Percentiles rank a stretch among this genome's conserved stretches.
phyloP scores from a whole-genome alignment of 2,329 filamentous ascomycete genomes.

The Xylariaceae sp. region DNA sequence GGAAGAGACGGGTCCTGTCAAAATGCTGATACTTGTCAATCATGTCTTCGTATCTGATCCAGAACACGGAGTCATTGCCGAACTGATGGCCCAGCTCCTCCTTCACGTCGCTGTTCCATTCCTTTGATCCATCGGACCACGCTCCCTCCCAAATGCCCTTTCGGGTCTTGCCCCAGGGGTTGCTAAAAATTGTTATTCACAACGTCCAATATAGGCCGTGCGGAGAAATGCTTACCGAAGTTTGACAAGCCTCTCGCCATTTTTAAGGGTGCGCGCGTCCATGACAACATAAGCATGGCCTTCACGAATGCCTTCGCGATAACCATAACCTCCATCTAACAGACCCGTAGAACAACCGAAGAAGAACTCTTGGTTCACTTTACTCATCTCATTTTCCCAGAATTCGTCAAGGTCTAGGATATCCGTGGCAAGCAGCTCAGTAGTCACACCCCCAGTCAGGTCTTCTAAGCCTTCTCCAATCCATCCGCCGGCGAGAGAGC shows the following conservation, averaged over 20 bases:
- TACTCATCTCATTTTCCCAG: constrained; percentile 77
- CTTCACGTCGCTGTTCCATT: constrained; percentile 59
- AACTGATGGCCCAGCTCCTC: constrained; percentile 58
- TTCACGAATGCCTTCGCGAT: constrained; percentile 57
- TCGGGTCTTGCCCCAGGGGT: constrained; percentile 58
- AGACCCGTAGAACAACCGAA: constrained; percentile 69
- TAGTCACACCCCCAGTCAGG: constrained; percentile 67
- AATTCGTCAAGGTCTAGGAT: constrained; percentile 78
- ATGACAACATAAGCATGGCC: constrained; percentile 61
- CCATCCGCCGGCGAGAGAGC: constrained; percentile 67
- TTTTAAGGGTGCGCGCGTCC: constrained; percentile 52
- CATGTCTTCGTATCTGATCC: constrained; percentile 62
- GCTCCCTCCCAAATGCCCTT: constrained; percentile 60
- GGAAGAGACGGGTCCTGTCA: constrained; percentile 61
- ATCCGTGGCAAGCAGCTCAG: constrained; percentile 65
- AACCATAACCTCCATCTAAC: constrained; percentile 60
- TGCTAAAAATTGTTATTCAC: constrained; percentile 34
- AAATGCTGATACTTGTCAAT: constrained; percentile 61
- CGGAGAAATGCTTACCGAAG: constrained; percentile 36
- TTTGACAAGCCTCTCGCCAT: constrained; percentile 54
- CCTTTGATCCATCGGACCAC: constrained; percentile 59
- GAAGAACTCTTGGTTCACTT: constrained; percentile 77
- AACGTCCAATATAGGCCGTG: not conserved
- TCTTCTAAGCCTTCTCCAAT: constrained; percentile 62
- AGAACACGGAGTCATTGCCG: constrained; percentile 61